Evolutionary conservation across 805 yeast genomes (phyloP).

Genomic region (Candida succiphila): DNA sequence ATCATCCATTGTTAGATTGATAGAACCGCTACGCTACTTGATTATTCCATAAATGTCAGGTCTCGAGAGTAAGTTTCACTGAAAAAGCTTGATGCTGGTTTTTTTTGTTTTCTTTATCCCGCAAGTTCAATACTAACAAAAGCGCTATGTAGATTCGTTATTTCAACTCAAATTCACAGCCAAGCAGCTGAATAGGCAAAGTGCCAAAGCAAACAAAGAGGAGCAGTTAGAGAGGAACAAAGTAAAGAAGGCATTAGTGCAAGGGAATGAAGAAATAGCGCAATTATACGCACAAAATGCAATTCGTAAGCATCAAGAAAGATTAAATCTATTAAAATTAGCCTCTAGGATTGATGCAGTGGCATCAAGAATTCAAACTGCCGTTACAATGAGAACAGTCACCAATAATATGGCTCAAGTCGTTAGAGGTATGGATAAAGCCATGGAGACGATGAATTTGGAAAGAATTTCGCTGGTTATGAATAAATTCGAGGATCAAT

Average conservation of each 20-base stretch:
- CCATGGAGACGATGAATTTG: slow-evolving; percentile 89
- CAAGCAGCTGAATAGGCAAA: slow-evolving; percentile 84
- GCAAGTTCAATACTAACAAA: too few relatives aligned
- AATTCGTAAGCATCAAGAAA: slow-evolving; percentile 81
- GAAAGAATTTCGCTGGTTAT: slow-evolving; percentile 88
- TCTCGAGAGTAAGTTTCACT: slow-evolving; percentile 29
- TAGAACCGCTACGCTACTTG: too few relatives aligned
- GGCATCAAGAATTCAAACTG: slow-evolving; percentile 92
- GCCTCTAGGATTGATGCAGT: slow-evolving; percentile 93
- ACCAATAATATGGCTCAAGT: slow-evolving; percentile 91
- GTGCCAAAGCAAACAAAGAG: slow-evolving; percentile 84
- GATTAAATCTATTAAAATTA: slow-evolving; percentile 68
- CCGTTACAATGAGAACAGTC: slow-evolving; percentile 94
- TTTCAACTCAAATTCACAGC: slow-evolving; percentile 82
- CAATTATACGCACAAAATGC: slow-evolving; percentile 93
- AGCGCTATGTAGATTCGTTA: slow-evolving; percentile 45
- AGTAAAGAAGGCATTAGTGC: slow-evolving; percentile 78
- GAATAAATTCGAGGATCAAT: slow-evolving; percentile 95
- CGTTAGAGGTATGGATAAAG: slow-evolving; percentile 92
- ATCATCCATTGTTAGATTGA: too few relatives aligned
- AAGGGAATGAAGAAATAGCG: slow-evolving; percentile 88
- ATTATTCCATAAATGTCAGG: slow-evolving; percentile 26
- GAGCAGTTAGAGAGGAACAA: slow-evolving; percentile 80
- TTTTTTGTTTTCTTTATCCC: too few relatives aligned
- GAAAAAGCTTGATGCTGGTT: background rate